Base-by-base conservation (phyloP, 2,329 filamentous ascomycete genomes). In the Diaporthe eres region DNA sequence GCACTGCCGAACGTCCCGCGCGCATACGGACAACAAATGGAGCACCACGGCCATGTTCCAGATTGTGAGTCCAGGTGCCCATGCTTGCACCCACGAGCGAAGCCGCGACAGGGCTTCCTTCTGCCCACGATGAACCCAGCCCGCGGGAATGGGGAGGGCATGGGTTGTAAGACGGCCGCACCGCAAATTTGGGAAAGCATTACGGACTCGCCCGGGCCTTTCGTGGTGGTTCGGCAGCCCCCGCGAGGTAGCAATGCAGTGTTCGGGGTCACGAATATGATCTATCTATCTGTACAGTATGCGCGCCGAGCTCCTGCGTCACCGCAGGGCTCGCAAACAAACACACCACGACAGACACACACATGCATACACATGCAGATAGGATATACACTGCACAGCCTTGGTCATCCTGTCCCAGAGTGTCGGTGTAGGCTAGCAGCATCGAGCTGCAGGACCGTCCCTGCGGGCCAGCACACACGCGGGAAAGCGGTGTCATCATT, bases 361-460 rank as follows among this genome's bases (percentile, higher is more conserved):
- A 37, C 28, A 65, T 51, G 44, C 63, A 51, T 19, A 37, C 2
- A 49, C 28, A 19, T 49, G 61, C 51, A 55, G 25, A 55, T 55
- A 10, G n/a, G 37, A 39, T 39, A 28, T 15, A 53, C 51, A 57
- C 42, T 25, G 63, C 63, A 68, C 63, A 68, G 63, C 63, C 63
- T 39, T 68, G 47, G 47, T 68, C 63, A 68, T 68, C 63, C 6
- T 39, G 31, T 68, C 53, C 63, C 63, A 68, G 63, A 68, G 47
- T 68, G 63, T 68, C 63, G 63, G 63, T 68, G 63, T 68, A 22
- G 34, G 34, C 63, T 68, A 68, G 44, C 61, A 61, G 31, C 28
- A 44, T 15, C n/a, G 25, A 28, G 44, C 63, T 68, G 63, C 63
- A 53, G 63, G 63, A 39, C 60, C 22, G 63, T 34, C 31, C 19